phyloP scores from a whole-genome alignment of 768 basidiomycete genomes.

The Dioszegia hungarica region DNA sequence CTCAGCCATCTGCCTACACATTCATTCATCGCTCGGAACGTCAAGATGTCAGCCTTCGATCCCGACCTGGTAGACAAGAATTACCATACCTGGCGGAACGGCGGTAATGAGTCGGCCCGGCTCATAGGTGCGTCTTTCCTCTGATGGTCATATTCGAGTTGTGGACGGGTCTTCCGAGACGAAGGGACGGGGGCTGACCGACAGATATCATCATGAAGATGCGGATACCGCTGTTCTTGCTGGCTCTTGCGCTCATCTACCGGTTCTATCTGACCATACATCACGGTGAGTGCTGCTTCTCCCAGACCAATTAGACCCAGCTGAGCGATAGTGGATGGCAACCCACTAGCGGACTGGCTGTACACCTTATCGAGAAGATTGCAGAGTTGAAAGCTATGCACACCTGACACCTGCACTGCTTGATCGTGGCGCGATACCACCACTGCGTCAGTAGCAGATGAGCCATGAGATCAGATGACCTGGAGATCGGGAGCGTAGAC shows the following conservation, averaged over 20 bases:
- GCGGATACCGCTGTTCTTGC: constrained; percentile 20
- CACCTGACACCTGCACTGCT: too few species aligned
- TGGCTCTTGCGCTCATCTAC: constrained; percentile 33
- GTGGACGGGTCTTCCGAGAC: too few species aligned
- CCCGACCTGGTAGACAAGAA: constrained; percentile 33
- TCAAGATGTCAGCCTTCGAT: constrained; percentile 27
- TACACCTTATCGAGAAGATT: not conserved
- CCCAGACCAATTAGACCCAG: constrained; percentile 10
- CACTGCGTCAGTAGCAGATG: too few species aligned
- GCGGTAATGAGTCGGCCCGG: constrained; percentile 22
- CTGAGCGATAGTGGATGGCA: not conserved
- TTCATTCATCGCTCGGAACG: constrained; percentile 35
- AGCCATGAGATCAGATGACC: too few species aligned
- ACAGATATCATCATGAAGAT: not conserved
- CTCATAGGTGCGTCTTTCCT: constrained; percentile 17
- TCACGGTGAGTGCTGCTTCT: constrained; percentile 24
- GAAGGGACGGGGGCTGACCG: not conserved
- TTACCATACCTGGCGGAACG: constrained; percentile 37
- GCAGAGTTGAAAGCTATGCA: not conserved
- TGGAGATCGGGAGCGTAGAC: too few species aligned
- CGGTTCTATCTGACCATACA: constrained; percentile 21
- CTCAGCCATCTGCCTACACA: constrained; percentile 43
- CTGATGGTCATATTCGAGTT: too few species aligned
- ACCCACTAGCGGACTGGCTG: not conserved
- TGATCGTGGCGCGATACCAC: too few species aligned